phyloP scores from a whole-genome alignment of 2,329 filamentous ascomycete species.

The Sporothrix variecibatus region DNA sequence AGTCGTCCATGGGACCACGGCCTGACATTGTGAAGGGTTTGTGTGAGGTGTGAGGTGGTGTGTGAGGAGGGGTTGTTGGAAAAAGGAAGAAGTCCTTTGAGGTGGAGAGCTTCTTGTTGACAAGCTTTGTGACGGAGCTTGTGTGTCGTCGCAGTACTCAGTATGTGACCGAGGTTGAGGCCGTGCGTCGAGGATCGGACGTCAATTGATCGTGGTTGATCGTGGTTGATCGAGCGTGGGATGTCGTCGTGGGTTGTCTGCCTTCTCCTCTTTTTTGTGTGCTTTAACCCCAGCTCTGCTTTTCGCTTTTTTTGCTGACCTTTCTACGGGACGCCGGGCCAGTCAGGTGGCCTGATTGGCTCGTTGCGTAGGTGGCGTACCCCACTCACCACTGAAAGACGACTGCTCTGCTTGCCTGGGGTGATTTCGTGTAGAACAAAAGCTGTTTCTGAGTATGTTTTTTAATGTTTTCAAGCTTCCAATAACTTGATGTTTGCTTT shows the following conservation, averaged over 20 bases:
- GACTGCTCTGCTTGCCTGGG: slow-evolving; percentile 14
- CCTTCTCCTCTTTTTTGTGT: slow-evolving; percentile 24
- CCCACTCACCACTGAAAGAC: background rate
- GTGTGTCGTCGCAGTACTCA: background rate
- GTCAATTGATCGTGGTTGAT: slow-evolving; percentile 1
- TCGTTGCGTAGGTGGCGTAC: slow-evolving; percentile 12
- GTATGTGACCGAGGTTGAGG: background rate
- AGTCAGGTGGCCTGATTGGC: background rate
- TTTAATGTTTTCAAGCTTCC: background rate
- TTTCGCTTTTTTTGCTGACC: slow-evolving; percentile 24
- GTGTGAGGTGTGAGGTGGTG: background rate
- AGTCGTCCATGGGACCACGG: slow-evolving; percentile 51
- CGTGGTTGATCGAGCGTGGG: background rate
- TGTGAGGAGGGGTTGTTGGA: background rate
- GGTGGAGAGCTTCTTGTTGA: background rate
- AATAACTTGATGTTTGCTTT: too few relatives aligned
- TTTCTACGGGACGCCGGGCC: slow-evolving; percentile 22
- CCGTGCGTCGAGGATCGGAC: background rate
- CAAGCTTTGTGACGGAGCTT: background rate
- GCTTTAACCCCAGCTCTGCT: slow-evolving; percentile 3
- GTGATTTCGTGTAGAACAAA: background rate
- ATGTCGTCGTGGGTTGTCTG: slow-evolving; percentile 15
- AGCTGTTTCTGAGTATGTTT: too few relatives aligned
- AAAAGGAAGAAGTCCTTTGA: background rate
- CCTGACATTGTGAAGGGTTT: slow-evolving; percentile 38